phyloP scores from a whole-genome alignment of 768 basidiomycete genomes.

The Filobasidium floriforme region DNA sequence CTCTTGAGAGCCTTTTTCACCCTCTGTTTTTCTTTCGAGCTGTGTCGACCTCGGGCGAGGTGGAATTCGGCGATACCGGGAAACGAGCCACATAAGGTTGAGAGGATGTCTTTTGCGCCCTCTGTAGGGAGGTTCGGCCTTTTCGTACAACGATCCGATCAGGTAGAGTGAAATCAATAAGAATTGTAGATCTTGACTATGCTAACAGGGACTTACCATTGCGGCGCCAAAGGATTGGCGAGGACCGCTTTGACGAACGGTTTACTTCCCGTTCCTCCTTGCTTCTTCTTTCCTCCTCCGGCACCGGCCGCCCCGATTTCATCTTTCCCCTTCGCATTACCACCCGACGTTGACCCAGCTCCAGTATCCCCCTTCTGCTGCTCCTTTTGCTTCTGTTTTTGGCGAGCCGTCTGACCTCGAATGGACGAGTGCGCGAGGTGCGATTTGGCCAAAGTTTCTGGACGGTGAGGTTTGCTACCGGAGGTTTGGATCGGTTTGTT shows the following conservation, averaged over 20 bases:
- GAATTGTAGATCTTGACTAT: neutral
- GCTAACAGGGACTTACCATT: conserved; percentile 5
- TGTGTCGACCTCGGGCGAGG: neutral
- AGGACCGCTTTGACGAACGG: conserved; percentile 19
- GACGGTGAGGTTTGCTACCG: neutral
- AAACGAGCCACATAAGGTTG: neutral
- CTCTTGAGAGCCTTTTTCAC: neutral
- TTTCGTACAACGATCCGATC: neutral
- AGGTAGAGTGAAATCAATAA: neutral
- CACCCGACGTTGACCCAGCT: neutral
- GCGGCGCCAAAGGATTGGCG: conserved; percentile 9
- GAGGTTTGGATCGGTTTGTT: neutral
- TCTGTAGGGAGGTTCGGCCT: conserved; percentile 3
- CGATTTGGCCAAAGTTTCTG: conserved; percentile 8
- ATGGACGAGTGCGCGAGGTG: conserved; percentile 22
- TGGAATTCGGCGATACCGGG: conserved; percentile 9
- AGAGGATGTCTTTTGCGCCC: neutral
- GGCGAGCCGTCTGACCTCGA: conserved; percentile 17
- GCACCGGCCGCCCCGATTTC: too few relatives aligned
- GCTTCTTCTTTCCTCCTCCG: conserved; percentile 3
- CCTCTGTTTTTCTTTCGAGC: neutral
- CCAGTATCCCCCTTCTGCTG: conserved; percentile 9
- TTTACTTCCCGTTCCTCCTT: neutral
- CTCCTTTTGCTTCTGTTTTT: conserved; percentile 12
- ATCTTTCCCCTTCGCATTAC: conserved; percentile 5